Conservation (phyloP, 2,329 filamentous ascomycete species). For the Phaeoacremonium minimum region DNA sequence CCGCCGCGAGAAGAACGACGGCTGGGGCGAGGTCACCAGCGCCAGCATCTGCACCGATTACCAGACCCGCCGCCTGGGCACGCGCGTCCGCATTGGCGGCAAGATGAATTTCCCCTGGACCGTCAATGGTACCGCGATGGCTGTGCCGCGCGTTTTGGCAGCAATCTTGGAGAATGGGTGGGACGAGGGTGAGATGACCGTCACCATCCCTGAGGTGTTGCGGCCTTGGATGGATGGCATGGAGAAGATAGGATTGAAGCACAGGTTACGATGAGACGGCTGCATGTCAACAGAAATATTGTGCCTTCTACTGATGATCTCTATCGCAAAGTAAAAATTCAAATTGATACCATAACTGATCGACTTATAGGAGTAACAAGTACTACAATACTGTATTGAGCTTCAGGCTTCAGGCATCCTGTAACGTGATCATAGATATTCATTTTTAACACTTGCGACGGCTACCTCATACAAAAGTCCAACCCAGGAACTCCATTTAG, state of each 20-base stretch:
- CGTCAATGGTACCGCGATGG: conserved; percentile 89
- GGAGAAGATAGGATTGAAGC: conserved; percentile 53
- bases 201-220: conserved; percentile 75
- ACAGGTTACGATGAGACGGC: conserved; percentile 18
- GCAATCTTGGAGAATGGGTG: conserved; percentile 89
- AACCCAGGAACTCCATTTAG: too few species aligned
- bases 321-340: too few species aligned
- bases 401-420: too few species aligned
- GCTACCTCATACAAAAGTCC: too few species aligned
- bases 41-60: conserved; percentile 93
- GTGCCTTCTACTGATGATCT: too few species aligned
- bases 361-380: too few species aligned
- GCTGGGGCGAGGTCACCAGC: conserved; percentile 92
- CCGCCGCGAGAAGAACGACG: conserved; percentile 58
- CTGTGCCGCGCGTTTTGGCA: conserved; percentile 83
- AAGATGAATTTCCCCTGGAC: conserved; percentile 78
- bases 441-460: too few species aligned
- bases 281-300: too few species aligned
- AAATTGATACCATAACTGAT: too few species aligned
- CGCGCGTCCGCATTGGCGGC: conserved; percentile 57
- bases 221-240: conserved; percentile 79
- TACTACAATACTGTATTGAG: too few species aligned
- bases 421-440: too few species aligned
- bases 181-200: conserved; percentile 63
- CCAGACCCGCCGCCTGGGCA: conserved; percentile 78